These are phyloP conservation scores for Yamadazyma triangularis DNA, from an alignment of 1,139 yeast species.

Conservation along the genomic window DNA sequence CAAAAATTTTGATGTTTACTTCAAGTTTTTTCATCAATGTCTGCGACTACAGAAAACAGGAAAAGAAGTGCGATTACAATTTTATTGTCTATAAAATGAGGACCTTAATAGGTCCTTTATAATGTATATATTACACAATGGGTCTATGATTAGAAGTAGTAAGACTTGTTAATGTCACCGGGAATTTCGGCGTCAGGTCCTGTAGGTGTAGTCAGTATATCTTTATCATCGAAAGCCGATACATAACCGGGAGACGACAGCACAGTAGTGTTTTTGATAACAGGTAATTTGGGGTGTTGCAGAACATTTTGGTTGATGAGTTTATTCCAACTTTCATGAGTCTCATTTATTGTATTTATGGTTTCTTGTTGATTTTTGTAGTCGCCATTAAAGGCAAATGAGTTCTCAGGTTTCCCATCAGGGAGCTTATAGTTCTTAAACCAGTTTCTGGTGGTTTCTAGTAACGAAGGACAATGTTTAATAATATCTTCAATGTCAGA, in stretches of 20 bases:
- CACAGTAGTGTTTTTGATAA: constrained; percentile 56
- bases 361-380: constrained; percentile 74
- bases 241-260: constrained; percentile 39
- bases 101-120: no score
- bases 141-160: constrained; percentile 2
- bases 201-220: constrained; percentile 9
- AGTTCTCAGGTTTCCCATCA: constrained; percentile 85
- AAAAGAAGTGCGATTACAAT: no score
- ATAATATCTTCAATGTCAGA: constrained; percentile 75
- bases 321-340: constrained; percentile 68
- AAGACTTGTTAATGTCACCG: constrained; percentile 14
- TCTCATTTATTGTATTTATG: constrained; percentile 63
- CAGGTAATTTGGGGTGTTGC: constrained; percentile 33
- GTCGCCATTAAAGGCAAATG: constrained; percentile 80
- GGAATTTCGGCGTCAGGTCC: constrained; percentile 25
- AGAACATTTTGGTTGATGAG: constrained; percentile 42
- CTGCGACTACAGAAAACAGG: no score
- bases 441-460: constrained; percentile 85
- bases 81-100: no score
- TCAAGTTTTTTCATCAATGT: no score
- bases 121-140: no score
- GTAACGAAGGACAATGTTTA: constrained; percentile 71
- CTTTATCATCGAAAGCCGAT: constrained; percentile 11
- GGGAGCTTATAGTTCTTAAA: constrained; percentile 87
- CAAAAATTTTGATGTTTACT: neutral